Conservation (phyloP, 2,329 filamentous ascomycete species). For the Reticulascus tulasneorum region DNA sequence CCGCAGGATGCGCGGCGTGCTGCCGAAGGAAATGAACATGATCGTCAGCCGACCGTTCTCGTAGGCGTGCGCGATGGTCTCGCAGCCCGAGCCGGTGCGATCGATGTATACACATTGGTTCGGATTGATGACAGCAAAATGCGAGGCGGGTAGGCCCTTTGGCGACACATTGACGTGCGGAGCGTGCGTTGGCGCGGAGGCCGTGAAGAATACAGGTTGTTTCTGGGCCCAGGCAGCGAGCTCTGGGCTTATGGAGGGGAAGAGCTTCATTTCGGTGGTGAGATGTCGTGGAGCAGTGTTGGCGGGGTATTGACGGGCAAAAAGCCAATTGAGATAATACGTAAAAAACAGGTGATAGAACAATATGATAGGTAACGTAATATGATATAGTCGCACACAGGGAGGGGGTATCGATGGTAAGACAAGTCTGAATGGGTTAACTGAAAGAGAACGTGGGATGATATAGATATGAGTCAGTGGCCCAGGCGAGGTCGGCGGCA, state of each 20-base stretch:
- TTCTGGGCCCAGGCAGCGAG: conserved; percentile 60
- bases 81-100: conserved; percentile 68
- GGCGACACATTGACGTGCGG: conserved; percentile 73
- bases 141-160: conserved; percentile 63
- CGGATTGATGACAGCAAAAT: conserved; percentile 56
- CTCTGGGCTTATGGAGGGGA: conserved; percentile 47
- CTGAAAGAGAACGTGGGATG: too few species aligned
- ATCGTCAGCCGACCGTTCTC: conserved; percentile 74
- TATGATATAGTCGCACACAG: too few species aligned
- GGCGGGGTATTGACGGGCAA: too few species aligned
- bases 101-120: conserved; percentile 68
- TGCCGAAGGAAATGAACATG: conserved; percentile 67
- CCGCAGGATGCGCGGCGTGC: conserved; percentile 57
- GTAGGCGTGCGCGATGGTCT: conserved; percentile 72
- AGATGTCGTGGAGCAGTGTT: too few species aligned
- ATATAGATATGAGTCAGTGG: too few species aligned
- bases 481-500: too few species aligned
- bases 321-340: too few species aligned
- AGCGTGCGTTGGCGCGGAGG: conserved; percentile 64
- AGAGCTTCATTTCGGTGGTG: conserved; percentile 53
- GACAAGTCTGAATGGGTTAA: too few species aligned
- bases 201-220: conserved; percentile 73
- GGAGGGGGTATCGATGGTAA: too few species aligned
- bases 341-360: too few species aligned
- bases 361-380: too few species aligned